Conservation (phyloP, 1,284 basidiomycete species). For the Microbotryum violaceum region DNA sequence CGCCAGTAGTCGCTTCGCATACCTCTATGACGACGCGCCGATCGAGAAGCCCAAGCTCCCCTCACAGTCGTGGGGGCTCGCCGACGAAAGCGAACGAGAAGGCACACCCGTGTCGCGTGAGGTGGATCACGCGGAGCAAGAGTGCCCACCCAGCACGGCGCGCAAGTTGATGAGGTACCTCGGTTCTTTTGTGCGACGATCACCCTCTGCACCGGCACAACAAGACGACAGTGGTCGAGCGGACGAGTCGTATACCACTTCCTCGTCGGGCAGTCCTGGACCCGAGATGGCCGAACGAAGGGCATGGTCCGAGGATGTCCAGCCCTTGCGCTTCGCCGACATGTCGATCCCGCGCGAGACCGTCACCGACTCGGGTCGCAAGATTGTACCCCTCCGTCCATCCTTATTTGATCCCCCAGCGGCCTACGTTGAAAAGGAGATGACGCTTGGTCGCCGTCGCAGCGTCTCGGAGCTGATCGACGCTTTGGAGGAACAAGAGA, state of each 20-base stretch:
- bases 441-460: neutral
- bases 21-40: constrained; percentile 23
- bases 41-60: constrained; percentile 22
- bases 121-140: neutral
- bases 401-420: neutral
- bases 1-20: constrained; percentile 17
- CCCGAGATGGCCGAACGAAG: constrained; percentile 4
- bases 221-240: neutral
- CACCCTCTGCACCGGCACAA: constrained; percentile 9
- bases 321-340: neutral
- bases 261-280: neutral
- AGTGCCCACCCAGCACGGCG: constrained; percentile 6
- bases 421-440: no score
- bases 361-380: constrained; percentile 1
- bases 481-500: constrained; percentile 25
- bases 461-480: constrained; percentile 15
- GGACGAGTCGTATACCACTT: neutral
- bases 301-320: neutral
- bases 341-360: constrained; percentile 5
- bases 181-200: constrained; percentile 24
- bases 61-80: neutral
- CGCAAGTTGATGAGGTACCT: constrained; percentile 20
- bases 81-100: neutral
- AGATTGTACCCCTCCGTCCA: constrained; percentile 12
- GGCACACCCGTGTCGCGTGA: neutral